Evolutionary conservation across 2,329 filamentous ascomycete genomes (phyloP).

Genomic region (Exophiala spinifera): DNA sequence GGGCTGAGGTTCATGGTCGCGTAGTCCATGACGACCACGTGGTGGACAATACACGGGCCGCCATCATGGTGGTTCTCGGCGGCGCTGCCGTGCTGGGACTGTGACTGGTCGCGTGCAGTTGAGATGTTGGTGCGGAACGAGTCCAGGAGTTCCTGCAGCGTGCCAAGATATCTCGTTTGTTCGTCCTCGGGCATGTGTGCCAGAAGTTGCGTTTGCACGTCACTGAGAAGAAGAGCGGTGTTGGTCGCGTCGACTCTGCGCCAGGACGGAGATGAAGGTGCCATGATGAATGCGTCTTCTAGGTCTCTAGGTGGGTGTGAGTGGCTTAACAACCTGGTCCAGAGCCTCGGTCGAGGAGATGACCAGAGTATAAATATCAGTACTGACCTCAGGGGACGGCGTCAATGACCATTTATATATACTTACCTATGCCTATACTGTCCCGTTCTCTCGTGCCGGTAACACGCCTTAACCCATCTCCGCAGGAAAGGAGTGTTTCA

Average conservation of each 20-base stretch:
- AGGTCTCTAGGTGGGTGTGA: too few species aligned
- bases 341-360: too few species aligned
- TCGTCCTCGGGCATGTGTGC: not conserved
- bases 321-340: too few species aligned
- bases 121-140: not conserved
- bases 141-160: not conserved
- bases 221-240: slow-evolving; percentile 1
- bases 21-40: not conserved
- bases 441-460: too few species aligned
- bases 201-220: slow-evolving; percentile 2
- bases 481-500: too few species aligned
- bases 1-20: not conserved
- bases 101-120: too few species aligned
- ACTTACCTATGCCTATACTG: too few species aligned
- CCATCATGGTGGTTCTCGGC: not conserved
- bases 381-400: too few species aligned
- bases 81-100: too few species aligned
- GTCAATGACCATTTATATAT: too few species aligned
- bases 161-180: not conserved
- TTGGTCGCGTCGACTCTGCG: not conserved
- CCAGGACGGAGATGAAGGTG: not conserved
- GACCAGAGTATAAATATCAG: too few species aligned
- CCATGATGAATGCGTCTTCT: not conserved
- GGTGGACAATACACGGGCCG: not conserved
- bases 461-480: too few species aligned